Evolutionary conservation across 108 stramenopile genomes (phyloP), one percentile per base, ranked within the genome.

Genomic region (Chaetoceros tenuissimus): DNA sequence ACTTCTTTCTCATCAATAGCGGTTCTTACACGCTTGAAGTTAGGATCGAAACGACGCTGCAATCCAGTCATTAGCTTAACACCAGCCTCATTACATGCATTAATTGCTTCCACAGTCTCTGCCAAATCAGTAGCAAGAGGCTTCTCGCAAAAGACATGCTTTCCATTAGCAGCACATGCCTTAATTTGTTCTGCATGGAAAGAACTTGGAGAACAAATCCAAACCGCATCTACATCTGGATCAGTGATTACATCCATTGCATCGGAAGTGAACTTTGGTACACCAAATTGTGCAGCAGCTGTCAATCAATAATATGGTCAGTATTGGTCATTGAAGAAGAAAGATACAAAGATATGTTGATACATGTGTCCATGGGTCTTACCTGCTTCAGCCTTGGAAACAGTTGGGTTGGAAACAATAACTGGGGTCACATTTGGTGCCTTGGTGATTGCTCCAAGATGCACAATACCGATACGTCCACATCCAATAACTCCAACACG

Each of bases 91-190:
- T 85, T 85, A 66, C 92, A 96, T 30, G 87, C 83, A 70, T 93
- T 92, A 66, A 96, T 96, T 40, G 95, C 95, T 62, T 92, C 92
- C 60, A 96, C 92, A 46, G 96, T 96, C 60, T 96, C 96, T 8
- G 88, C 71, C 48, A 95, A 64, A 68, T 94, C 94, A 24, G 93
- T 94, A 24, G 95, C 95, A 55, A 96, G 84, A 21, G 95, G 95
- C 66, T 96, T 96, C 76, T 96, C 95, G 68, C 95, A 94, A 57
- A 96, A 96, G 44, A 96, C 90, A 64, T 94, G 88, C 70, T 96
- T 96, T 26, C 84, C 84, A 68, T 87, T 81, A 5, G 89, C 92
- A 49, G 95, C 95, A 51, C 81, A 80, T 10, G 85, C 83, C 73
- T 86, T 87, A 67, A 96, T 94, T 72, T 94, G 95, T 31, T 94